phyloP scores from a whole-genome alignment of 1,284 basidiomycete species.

The Cryptococcus sp. region DNA sequence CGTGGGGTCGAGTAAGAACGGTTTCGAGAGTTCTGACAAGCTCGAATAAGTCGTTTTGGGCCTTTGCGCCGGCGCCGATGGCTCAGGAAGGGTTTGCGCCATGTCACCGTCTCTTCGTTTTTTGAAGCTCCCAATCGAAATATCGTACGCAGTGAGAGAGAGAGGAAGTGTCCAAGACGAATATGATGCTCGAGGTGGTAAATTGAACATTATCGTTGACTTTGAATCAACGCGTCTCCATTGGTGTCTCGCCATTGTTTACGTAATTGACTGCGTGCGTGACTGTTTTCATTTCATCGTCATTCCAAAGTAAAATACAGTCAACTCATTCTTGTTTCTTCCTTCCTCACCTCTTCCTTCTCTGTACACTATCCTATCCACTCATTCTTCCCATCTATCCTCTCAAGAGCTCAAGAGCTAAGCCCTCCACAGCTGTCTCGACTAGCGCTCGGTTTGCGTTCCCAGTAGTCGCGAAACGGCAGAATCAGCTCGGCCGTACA shows the following conservation, averaged over 20 bases:
- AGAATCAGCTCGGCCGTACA: no score
- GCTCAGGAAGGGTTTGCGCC: neutral
- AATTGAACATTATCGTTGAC: no score
- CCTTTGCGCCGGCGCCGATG: constrained; percentile 12
- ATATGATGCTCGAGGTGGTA: no score
- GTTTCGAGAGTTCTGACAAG: constrained; percentile 48
- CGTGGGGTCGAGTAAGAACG: constrained; percentile 49
- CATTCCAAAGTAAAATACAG: constrained; percentile 3
- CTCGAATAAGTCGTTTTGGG: constrained; percentile 40
- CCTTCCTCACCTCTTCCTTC: neutral
- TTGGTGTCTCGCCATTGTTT: neutral
- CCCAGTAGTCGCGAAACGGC: no score
- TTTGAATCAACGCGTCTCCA: neutral
- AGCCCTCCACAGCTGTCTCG: no score
- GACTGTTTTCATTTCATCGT: constrained; percentile 11
- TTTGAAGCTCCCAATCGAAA: neutral
- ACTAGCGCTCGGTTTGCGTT: no score
- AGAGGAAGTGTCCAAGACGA: no score
- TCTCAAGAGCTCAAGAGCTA: no score
- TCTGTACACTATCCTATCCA: neutral
- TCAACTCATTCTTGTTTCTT: neutral
- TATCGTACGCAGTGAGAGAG: no score
- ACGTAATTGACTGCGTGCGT: constrained; percentile 3
- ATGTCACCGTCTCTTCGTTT: neutral
- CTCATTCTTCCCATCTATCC: no score